Percentiles rank a stretch among this genome's conserved stretches.
Conservation (phyloP, 768 basidiomycete genomes). For the Dictyophora rubrovolvata region DNA sequence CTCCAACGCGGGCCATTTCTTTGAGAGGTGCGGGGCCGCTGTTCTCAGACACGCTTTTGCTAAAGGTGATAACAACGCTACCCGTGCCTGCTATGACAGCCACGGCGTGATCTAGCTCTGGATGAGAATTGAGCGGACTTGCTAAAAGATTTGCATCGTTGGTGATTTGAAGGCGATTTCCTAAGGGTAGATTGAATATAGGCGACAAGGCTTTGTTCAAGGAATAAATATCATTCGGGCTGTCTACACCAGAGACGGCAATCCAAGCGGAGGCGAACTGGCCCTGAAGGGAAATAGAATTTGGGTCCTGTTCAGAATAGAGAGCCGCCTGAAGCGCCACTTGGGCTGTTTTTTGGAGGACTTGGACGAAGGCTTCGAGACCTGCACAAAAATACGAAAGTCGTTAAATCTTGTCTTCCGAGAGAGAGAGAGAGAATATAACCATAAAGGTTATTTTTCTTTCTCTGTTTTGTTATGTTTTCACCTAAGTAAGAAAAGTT, state of each 20-base stretch:
- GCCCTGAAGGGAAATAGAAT: conserved; percentile 14
- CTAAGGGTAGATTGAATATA: conserved; percentile 48
- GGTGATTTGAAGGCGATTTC: conserved; percentile 43
- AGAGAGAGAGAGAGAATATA: background rate
- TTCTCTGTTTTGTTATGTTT: conserved; percentile 41
- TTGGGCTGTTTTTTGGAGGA: conserved; percentile 1
- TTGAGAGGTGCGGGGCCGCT: conserved; percentile 24
- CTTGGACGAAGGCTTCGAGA: conserved; percentile 10
- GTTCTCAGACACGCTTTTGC: conserved; percentile 18
- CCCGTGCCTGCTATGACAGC: conserved; percentile 78
- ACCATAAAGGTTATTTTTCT: background rate
- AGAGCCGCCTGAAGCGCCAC: conserved; percentile 18
- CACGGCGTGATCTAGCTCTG: conserved; percentile 52
- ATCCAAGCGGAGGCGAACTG: conserved; percentile 70
- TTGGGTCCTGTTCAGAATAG: conserved; percentile 7
- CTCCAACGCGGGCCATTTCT: conserved; percentile 63
- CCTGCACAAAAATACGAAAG: conserved; percentile 8
- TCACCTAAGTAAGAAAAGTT: conserved; percentile 75
- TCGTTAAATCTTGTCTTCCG: background rate
- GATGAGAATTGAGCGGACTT: conserved; percentile 56
- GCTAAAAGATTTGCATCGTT: conserved; percentile 85
- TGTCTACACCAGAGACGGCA: conserved; percentile 76
- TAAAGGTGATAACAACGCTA: conserved; percentile 61
- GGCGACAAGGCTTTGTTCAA: conserved; percentile 44
- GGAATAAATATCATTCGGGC: conserved; percentile 46